Percentiles rank a stretch among this genome's conserved stretches.
These are phyloP conservation scores for Pichia nakasei DNA, from an alignment of 805 yeast species.

Conservation along the genomic window DNA sequence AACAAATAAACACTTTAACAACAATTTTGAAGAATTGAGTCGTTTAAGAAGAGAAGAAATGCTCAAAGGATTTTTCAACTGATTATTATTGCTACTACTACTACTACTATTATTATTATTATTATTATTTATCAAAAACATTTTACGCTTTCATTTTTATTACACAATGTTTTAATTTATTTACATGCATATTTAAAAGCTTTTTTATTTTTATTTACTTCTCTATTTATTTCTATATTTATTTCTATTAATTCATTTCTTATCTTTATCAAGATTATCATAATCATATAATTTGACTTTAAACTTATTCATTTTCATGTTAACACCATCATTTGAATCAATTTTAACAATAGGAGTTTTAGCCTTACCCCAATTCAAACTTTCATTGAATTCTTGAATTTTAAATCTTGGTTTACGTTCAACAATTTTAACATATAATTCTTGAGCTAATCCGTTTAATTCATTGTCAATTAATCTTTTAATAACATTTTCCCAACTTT, in stretches of 20 bases:
- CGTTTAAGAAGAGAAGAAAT: neutral
- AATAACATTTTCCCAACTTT: constrained; percentile 4
- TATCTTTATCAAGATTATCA: constrained; percentile 8
- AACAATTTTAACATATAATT: constrained; percentile 7
- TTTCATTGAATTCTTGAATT: constrained; percentile 1
- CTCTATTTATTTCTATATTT: neutral
- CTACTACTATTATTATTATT: too few relatives aligned
- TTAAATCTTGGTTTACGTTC: constrained; percentile 5
- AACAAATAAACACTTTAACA: neutral
- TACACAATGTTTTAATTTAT: too few relatives aligned
- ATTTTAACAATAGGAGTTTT: constrained; percentile 1
- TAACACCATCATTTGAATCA: constrained; percentile 8
- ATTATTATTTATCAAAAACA: too few relatives aligned
- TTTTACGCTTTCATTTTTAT: too few relatives aligned
- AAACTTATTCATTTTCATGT: constrained; percentile 12
- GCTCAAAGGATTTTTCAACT: neutral
- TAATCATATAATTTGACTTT: constrained; percentile 16
- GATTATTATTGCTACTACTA: too few relatives aligned
- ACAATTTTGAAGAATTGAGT: neutral
- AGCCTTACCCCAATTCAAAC: constrained; percentile 2
- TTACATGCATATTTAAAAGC: too few relatives aligned
- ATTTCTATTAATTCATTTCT: neutral
- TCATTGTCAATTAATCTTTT: constrained; percentile 5
- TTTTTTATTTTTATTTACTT: neutral
- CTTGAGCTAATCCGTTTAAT: constrained; percentile 10